phyloP scores from a whole-genome alignment of 2,329 filamentous ascomycete species.

The Pseudogymnoascus verrucosus region DNA sequence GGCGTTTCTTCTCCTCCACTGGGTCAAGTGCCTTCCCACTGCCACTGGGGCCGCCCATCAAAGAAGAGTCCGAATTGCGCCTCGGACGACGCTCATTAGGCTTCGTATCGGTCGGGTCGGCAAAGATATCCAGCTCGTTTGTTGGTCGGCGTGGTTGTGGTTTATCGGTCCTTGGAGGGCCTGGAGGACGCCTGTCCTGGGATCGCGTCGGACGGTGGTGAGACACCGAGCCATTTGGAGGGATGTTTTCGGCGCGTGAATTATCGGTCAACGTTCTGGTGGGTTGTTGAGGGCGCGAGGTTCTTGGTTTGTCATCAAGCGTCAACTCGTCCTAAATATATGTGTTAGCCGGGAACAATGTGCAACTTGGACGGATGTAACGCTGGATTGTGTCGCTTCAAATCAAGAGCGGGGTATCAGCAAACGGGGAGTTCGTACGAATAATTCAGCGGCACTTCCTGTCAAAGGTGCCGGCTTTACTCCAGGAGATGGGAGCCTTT shows the following conservation, averaged over 20 bases:
- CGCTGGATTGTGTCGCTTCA: conserved; percentile 24
- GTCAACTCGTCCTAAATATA: conserved; percentile 54
- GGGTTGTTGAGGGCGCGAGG: conserved; percentile 20
- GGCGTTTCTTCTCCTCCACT: conserved; percentile 52
- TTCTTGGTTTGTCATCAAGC: conserved; percentile 49
- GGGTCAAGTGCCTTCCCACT: conserved; percentile 41
- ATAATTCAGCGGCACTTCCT: conserved; percentile 60
- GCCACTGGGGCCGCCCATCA: conserved; percentile 41
- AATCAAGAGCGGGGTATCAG: conserved; percentile 16
- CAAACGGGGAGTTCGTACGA: conserved; percentile 51
- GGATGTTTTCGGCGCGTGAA: conserved; percentile 40
- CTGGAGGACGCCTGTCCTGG: conserved; percentile 48
- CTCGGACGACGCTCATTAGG: conserved; percentile 46
- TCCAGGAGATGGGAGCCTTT: conserved; percentile 15
- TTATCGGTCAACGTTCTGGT: conserved; percentile 21
- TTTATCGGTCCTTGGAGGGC: conserved; percentile 24
- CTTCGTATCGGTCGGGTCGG: conserved; percentile 30
- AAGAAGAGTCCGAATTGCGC: conserved; percentile 73
- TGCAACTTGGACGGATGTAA: conserved; percentile 25
- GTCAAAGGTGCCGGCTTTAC: conserved; percentile 33
- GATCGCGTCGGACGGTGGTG: conserved; percentile 59
- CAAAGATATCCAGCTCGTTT: conserved; percentile 27
- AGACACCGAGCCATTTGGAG: conserved; percentile 30
- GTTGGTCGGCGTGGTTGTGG: conserved; percentile 13
- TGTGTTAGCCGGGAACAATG: conserved; percentile 27